Percentiles rank a stretch among this genome's conserved stretches.
Conservation (phyloP, 2,329 filamentous ascomycete genomes). For the Byssoonygena ceratinophila region DNA sequence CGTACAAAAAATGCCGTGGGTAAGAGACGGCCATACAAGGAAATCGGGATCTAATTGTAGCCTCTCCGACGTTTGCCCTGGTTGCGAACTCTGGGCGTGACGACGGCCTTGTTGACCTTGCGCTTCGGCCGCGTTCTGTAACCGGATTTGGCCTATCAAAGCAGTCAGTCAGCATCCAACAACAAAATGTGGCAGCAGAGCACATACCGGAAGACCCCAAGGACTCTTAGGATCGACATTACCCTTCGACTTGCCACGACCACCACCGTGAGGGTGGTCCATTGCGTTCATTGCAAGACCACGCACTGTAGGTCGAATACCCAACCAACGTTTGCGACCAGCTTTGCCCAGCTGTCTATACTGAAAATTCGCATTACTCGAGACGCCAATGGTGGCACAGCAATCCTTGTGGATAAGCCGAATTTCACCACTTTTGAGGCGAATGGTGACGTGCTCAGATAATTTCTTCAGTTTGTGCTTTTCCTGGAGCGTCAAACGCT, state of each 20-base stretch:
- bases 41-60: constrained; percentile 43
- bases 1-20: constrained; percentile 8
- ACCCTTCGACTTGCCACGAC: constrained; percentile 98
- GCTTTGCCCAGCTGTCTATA: constrained; percentile 90
- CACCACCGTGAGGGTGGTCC: constrained; percentile 97
- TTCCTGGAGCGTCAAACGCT: constrained; percentile 28
- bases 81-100: constrained; percentile 72
- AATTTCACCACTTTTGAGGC: constrained; percentile 85
- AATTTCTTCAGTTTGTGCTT: constrained; percentile 45
- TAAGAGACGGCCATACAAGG: background rate
- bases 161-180: constrained; percentile 13
- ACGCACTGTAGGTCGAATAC: constrained; percentile 87
- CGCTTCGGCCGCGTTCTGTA: constrained; percentile 85
- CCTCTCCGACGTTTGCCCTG: constrained; percentile 72
- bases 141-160: constrained; percentile 42
- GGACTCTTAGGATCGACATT: constrained; percentile 90
- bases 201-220: constrained; percentile 85
- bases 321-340: constrained; percentile 83
- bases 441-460: constrained; percentile 69
- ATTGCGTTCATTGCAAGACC: constrained; percentile 98
- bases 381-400: constrained; percentile 85
- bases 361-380: constrained; percentile 86
- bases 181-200: constrained; percentile 4
- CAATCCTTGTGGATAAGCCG: constrained; percentile 82
- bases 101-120: constrained; percentile 87